phyloP scores from a whole-genome alignment of 345 rosid genomes.

The Crucihimalaya himalaica region DNA sequence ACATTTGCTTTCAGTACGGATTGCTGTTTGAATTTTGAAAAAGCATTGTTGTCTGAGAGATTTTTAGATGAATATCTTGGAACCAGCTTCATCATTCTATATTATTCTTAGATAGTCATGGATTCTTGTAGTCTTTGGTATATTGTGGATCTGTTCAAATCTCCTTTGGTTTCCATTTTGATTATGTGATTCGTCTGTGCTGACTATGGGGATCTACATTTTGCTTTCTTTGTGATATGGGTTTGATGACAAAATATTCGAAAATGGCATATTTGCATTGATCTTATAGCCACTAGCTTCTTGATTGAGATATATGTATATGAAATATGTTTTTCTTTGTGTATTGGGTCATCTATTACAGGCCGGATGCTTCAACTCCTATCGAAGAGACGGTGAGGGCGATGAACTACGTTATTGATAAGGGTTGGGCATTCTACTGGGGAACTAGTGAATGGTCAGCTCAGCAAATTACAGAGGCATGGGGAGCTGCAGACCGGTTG shows the following conservation, averaged over 20 bases:
- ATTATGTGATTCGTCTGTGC: not conserved
- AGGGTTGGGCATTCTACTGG: constrained; percentile 99
- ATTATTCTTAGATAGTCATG: not conserved
- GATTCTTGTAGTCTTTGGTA: not conserved
- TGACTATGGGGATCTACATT: not conserved
- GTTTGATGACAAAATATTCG: not conserved
- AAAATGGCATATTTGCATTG: constrained; percentile 6
- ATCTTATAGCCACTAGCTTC: not conserved
- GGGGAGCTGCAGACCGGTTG: constrained; percentile 83
- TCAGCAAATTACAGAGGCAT: constrained; percentile 96
- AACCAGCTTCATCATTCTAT: not conserved
- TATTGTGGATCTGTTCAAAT: constrained; percentile 7
- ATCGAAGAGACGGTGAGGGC: constrained; percentile 97
- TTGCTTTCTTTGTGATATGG: constrained; percentile 7
- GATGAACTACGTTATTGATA: constrained; percentile 91
- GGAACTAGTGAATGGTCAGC: constrained; percentile 99
- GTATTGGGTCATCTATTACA: constrained; percentile 35
- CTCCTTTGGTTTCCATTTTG: constrained; percentile 10
- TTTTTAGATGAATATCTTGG: not conserved
- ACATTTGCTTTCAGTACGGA: constrained; percentile 8
- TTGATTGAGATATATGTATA: not conserved
- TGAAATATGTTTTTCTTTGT: constrained; percentile 13
- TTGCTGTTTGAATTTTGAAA: not conserved
- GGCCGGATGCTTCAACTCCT: constrained; percentile 88
- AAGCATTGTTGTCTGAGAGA: not conserved